Evolutionary conservation across 768 basidiomycete genomes (phyloP).

Genomic region (Sporobolomyces roseus): DNA sequence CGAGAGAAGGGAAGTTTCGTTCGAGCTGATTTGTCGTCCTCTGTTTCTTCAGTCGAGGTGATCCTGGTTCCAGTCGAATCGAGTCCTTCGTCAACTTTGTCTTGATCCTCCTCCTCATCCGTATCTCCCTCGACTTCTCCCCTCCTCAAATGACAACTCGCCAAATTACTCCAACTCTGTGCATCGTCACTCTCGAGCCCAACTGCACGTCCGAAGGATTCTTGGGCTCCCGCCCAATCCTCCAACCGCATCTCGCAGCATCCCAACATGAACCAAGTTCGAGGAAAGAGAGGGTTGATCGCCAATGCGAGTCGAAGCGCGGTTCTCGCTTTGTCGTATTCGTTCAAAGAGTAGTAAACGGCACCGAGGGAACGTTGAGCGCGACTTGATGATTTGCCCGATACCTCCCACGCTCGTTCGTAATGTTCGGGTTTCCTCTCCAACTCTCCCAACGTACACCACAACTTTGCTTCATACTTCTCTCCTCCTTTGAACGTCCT

Average conservation of each 20-base stretch:
- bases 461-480: constrained; percentile 79
- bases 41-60: constrained; percentile 2
- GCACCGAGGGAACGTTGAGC: constrained; percentile 90
- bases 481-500: constrained; percentile 54
- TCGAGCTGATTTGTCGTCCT: constrained; percentile 21
- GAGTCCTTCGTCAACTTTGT: constrained; percentile 27
- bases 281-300: constrained; percentile 81
- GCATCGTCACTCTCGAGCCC: constrained; percentile 90
- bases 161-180: constrained; percentile 97
- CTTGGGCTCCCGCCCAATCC: constrained; percentile 75
- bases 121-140: constrained; percentile 52
- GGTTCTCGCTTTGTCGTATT: constrained; percentile 61
- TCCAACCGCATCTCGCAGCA: constrained; percentile 79
- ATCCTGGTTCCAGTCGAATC: constrained; percentile 23
- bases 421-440: constrained; percentile 72
- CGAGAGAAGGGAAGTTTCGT: constrained; percentile 53
- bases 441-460: constrained; percentile 92
- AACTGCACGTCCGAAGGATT: constrained; percentile 80
- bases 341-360: constrained; percentile 65
- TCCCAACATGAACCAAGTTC: constrained; percentile 95
- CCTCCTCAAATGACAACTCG: constrained; percentile 85
- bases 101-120: constrained; percentile 47
- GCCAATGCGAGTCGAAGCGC: constrained; percentile 70
- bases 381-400: constrained; percentile 72
- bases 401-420: constrained; percentile 75